Percentiles rank a stretch among this genome's conserved stretches.
These are phyloP conservation scores for Lecanicillium sp. DNA, from an alignment of 2,329 filamentous ascomycete genomes.

Conservation along the genomic window DNA sequence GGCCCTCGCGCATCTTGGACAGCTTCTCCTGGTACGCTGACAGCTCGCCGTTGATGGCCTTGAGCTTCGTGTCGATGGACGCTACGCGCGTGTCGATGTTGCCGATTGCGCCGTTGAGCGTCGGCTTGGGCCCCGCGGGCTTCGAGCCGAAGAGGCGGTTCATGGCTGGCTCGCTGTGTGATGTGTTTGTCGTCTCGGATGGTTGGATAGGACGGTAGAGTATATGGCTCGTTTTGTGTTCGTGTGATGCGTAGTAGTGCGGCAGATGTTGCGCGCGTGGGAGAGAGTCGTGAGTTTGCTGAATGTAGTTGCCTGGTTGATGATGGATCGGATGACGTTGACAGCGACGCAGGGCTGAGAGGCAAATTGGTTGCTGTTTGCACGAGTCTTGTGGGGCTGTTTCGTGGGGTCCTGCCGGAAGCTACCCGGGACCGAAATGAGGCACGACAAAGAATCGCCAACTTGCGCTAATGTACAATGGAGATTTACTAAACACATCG, in stretches of 20 bases:
- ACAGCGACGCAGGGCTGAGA: no score
- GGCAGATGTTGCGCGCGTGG: neutral
- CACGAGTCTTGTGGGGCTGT: no score
- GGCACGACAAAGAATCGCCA: no score
- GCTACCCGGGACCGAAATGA: no score
- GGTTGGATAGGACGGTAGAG: neutral
- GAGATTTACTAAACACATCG: no score
- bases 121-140: constrained; percentile 81
- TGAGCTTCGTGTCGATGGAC: constrained; percentile 88
- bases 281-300: neutral
- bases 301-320: constrained; percentile 1
- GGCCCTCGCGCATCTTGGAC: constrained; percentile 87
- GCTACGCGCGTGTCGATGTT: constrained; percentile 82
- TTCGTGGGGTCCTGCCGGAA: no score
- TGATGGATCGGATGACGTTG: neutral
- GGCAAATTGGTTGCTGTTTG: no score
- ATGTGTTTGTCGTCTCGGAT: neutral
- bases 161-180: constrained; percentile 60
- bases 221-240: neutral
- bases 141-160: constrained; percentile 93
- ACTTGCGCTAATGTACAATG: no score
- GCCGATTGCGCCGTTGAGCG: constrained; percentile 71
- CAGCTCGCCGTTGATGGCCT: constrained; percentile 85
- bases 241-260: no score
- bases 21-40: constrained; percentile 81